These are phyloP conservation scores for Scheffersomyces titani DNA, from an alignment of 1,139 yeast genomes.

Conservation along the genomic window DNA sequence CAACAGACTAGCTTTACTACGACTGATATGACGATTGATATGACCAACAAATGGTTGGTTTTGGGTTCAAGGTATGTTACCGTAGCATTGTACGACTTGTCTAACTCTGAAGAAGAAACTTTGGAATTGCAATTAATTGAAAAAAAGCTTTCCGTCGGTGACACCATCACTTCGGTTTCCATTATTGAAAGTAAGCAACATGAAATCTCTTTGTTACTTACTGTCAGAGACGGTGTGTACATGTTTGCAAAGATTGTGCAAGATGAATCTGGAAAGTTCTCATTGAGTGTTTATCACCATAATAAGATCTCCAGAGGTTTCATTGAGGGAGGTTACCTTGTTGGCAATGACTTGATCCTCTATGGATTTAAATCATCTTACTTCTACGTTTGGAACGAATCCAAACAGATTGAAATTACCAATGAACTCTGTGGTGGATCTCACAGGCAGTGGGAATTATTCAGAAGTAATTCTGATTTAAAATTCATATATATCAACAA, in stretches of 20 bases:
- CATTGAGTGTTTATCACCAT: conserved; percentile 46
- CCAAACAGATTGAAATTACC: conserved; percentile 67
- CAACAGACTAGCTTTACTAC: conserved; percentile 57
- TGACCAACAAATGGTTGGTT: conserved; percentile 41
- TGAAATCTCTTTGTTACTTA: conserved; percentile 34
- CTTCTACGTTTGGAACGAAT: conserved; percentile 84
- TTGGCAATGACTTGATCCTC: conserved; percentile 51
- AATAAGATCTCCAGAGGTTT: conserved; percentile 75
- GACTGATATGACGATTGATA: conserved; percentile 53
- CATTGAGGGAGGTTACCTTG: conserved; percentile 68
- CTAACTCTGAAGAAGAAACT: conserved; percentile 12
- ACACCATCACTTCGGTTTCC: conserved; percentile 64
- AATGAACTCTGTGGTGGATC: conserved; percentile 89
- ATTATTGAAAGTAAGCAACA: conserved; percentile 26
- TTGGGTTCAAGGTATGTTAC: conserved; percentile 77
- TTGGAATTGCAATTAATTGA: conserved; percentile 32
- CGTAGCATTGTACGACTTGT: conserved; percentile 55
- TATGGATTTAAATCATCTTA: conserved; percentile 82
- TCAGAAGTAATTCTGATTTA: conserved; percentile 15
- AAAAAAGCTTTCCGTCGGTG: conserved; percentile 68
- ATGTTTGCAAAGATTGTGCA: conserved; percentile 29
- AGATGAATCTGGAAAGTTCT: conserved; percentile 11
- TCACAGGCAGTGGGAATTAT: conserved; percentile 77
- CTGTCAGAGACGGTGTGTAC: conserved; percentile 69
- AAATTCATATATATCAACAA: conserved; percentile 60